A percentile compares a stretch with the other conserved stretches of the same genome.
phyloP scores from a whole-genome alignment of 371 early-diverging fungal species.

The Racocetra persica region DNA sequence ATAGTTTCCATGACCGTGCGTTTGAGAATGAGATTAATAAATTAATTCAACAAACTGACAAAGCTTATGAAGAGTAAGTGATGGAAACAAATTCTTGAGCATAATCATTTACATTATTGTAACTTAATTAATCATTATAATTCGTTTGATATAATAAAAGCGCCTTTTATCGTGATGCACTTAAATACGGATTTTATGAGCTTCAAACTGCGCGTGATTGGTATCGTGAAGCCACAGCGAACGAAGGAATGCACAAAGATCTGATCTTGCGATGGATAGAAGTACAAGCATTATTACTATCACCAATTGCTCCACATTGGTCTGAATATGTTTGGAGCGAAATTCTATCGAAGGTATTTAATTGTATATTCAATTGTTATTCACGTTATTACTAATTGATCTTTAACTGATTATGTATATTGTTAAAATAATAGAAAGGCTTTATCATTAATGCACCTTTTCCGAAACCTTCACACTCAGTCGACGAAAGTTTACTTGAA shows the following conservation, averaged over 20 bases:
- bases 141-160: slow-evolving; percentile 19
- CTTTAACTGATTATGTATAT: background rate
- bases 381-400: background rate
- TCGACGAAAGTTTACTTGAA: slow-evolving; percentile 73
- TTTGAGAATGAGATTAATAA: slow-evolving; percentile 91
- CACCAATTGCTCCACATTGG: slow-evolving; percentile 95
- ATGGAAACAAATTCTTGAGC: background rate
- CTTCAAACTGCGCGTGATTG: slow-evolving; percentile 89
- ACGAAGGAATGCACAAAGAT: slow-evolving; percentile 85
- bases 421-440: slow-evolving; percentile 52
- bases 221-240: slow-evolving; percentile 86
- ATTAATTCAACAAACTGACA: slow-evolving; percentile 70
- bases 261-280: slow-evolving; percentile 83
- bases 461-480: slow-evolving; percentile 66
- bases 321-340: slow-evolving; percentile 88
- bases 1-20: slow-evolving; percentile 82
- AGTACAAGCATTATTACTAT: slow-evolving; percentile 81
- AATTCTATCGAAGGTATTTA: slow-evolving; percentile 72
- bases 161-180: slow-evolving; percentile 94
- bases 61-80: slow-evolving; percentile 70
- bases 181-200: slow-evolving; percentile 96
- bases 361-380: background rate
- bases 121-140: background rate
- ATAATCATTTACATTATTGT: background rate
- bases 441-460: slow-evolving; percentile 77